A percentile compares a stretch with the other conserved stretches of the same genome.
These are phyloP conservation scores for Termitomyces sp. DNA, from an alignment of 768 basidiomycete genomes.

Conservation along the genomic window DNA sequence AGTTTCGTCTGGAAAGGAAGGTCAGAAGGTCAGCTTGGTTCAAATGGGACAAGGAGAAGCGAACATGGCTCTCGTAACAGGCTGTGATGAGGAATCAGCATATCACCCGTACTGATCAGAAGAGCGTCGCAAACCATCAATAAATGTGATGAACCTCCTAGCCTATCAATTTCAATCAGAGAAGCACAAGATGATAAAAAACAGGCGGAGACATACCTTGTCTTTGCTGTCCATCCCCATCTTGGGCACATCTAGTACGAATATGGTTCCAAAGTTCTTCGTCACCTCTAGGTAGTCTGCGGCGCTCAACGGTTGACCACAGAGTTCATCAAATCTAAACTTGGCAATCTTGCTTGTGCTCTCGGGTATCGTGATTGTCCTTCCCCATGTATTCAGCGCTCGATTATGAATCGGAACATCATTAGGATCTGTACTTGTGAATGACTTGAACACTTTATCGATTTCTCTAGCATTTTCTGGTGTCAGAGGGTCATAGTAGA, in stretches of 20 bases:
- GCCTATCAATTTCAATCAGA: slow-evolving; percentile 46
- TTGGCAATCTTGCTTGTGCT: slow-evolving; percentile 79
- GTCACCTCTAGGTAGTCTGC: slow-evolving; percentile 97
- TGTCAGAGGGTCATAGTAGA: slow-evolving; percentile 85
- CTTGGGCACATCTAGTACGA: slow-evolving; percentile 84
- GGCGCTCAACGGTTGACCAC: slow-evolving; percentile 86
- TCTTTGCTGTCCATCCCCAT: slow-evolving; percentile 89
- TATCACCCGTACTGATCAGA: neutral
- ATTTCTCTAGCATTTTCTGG: slow-evolving; percentile 67
- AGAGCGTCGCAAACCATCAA: slow-evolving; percentile 65
- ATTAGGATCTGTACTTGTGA: slow-evolving; percentile 52
- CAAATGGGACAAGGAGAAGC: slow-evolving; percentile 4
- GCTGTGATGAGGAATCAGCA: slow-evolving; percentile 38
- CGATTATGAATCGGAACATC: slow-evolving; percentile 63
- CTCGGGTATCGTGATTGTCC: slow-evolving; percentile 75
- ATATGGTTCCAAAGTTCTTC: slow-evolving; percentile 82
- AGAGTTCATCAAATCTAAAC: slow-evolving; percentile 85
- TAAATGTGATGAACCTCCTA: slow-evolving; percentile 94
- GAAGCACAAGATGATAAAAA: neutral
- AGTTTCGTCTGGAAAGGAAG: slow-evolving; percentile 79
- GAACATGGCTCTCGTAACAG: slow-evolving; percentile 88
- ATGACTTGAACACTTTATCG: slow-evolving; percentile 77
- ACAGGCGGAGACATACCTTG: slow-evolving; percentile 44
- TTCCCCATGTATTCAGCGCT: slow-evolving; percentile 84
- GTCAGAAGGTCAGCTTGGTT: neutral